Base-by-base conservation (phyloP, 1,284 basidiomycete genomes). In the Sanghuangporus baumii region DNA sequence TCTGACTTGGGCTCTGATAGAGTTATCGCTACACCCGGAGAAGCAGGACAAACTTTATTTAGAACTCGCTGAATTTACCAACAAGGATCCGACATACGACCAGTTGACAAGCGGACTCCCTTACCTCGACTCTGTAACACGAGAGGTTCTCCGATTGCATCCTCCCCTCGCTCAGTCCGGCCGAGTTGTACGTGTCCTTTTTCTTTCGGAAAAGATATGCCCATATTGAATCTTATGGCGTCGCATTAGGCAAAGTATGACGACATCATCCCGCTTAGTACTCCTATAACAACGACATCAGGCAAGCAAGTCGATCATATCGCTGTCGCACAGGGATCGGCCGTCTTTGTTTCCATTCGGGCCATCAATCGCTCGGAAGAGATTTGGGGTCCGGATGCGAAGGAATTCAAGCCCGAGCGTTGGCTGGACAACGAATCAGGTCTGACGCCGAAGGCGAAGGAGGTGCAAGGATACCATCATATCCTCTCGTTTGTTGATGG, bases 141-240 rank as follows among this genome's bases (percentile, higher is more conserved):
- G 59, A 18, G 79, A 75, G 40, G 41, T 56, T 1, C 57, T 71
- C 11, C 66, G 70, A 20, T n/a, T 70, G 8, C 66, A 71, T 57
- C 31, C 67, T 40, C 62, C 69, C 1, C 2, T 71, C 16, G 1
- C 6, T 5, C 79, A 79, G 51, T 76, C 79, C 0, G 75, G 72
- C 0, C 76, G 79, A 1, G 77, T 78, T 0, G 78, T 78, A 14
- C 68, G 73, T 74, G 11, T n/a, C 16, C 20, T 9, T 26, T 14
- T 14, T 14, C 9, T 23, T 16, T 14, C 9, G 11, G 6, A 11
- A n/a, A 26, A 34, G 12, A 18, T 26, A 14, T 1, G 41, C 20
- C 46, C 34, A 20, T 23, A 12, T n/a, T 31, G 14, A 20, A 41
- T 11, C 18, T 23, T 51, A 31, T 51, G 26, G 7, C 43, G 16